Evolutionary conservation across 2,329 filamentous ascomycete genomes (phyloP).

Genomic region (Penicillium sp.): DNA sequence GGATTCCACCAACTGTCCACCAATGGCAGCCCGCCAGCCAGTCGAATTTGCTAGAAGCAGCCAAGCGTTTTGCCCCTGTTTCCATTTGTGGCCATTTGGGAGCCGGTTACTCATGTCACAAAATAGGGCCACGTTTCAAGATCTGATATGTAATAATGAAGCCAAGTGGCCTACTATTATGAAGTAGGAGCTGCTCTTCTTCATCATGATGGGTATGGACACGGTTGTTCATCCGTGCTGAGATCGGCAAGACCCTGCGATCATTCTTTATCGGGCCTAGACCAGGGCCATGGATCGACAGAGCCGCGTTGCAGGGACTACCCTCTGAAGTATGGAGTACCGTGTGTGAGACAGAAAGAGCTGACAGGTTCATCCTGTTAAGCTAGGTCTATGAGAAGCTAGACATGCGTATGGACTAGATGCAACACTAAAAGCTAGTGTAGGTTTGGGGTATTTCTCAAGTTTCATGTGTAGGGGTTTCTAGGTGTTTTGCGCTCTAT

Average conservation of each 20-base stretch:
- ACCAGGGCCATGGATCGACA: too few relatives aligned
- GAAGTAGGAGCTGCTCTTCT: too few relatives aligned
- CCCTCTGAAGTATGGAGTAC: neutral
- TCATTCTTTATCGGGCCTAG: too few relatives aligned
- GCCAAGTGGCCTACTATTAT: neutral
- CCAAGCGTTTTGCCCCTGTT: slow-evolving; percentile 9
- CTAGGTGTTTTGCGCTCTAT: slow-evolving; percentile 10
- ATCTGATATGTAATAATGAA: neutral
- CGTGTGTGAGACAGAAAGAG: neutral
- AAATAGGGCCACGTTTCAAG: slow-evolving; percentile 1
- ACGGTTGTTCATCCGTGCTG: too few relatives aligned
- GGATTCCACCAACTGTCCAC: neutral
- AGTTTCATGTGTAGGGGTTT: neutral
- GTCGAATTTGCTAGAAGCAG: slow-evolving; percentile 36
- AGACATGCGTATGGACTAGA: too few relatives aligned
- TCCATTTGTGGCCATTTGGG: slow-evolving; percentile 1
- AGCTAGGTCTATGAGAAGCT: too few relatives aligned
- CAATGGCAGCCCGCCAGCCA: slow-evolving; percentile 19
- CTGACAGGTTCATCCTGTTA: too few relatives aligned
- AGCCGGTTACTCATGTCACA: slow-evolving; percentile 8
- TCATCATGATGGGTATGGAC: too few relatives aligned
- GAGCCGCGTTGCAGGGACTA: slow-evolving; percentile 7
- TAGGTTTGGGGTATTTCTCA: neutral
- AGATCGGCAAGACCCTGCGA: too few relatives aligned
- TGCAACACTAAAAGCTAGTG: too few relatives aligned